Percentiles rank a stretch among this genome's conserved stretches.
These are phyloP conservation scores for Luvunga scandens DNA, from an alignment of 345 rosid species.

Conservation along the genomic window DNA sequence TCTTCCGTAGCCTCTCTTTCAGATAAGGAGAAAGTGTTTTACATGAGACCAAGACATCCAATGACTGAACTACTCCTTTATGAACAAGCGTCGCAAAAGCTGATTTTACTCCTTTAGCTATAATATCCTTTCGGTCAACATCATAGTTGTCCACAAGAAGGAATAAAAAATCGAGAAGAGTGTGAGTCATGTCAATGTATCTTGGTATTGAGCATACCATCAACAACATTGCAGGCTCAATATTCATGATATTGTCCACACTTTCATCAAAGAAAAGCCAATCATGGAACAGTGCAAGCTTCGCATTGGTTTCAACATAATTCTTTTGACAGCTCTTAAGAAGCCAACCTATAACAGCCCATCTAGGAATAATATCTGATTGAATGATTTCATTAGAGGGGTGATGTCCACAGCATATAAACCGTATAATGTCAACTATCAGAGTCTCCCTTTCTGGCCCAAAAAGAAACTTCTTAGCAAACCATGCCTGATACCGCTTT, in stretches of 20 bases:
- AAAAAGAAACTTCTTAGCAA: constrained; percentile 55
- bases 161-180: constrained; percentile 74
- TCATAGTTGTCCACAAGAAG: constrained; percentile 71
- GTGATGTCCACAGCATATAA: constrained; percentile 71
- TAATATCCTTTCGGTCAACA: constrained; percentile 34
- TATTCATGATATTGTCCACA: constrained; percentile 68
- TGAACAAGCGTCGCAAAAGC: constrained; percentile 52
- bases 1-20: constrained; percentile 46
- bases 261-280: constrained; percentile 84
- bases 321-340: constrained; percentile 50
- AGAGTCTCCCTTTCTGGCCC: constrained; percentile 59
- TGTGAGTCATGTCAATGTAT: constrained; percentile 54
- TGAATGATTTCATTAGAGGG: constrained; percentile 59
- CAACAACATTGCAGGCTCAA: constrained; percentile 84
- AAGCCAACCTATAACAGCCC: constrained; percentile 88
- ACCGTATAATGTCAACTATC: constrained; percentile 65
- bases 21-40: constrained; percentile 45
- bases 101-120: constrained; percentile 49
- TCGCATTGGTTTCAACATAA: constrained; percentile 49
- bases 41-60: constrained; percentile 46
- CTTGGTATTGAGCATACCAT: constrained; percentile 72
- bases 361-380: constrained; percentile 70
- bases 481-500: constrained; percentile 73
- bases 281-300: constrained; percentile 75
- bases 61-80: constrained; percentile 57